These are phyloP conservation scores for Stachybotrys chlorohalonatus DNA, from an alignment of 2,329 filamentous ascomycete species.

Conservation along the genomic window DNA sequence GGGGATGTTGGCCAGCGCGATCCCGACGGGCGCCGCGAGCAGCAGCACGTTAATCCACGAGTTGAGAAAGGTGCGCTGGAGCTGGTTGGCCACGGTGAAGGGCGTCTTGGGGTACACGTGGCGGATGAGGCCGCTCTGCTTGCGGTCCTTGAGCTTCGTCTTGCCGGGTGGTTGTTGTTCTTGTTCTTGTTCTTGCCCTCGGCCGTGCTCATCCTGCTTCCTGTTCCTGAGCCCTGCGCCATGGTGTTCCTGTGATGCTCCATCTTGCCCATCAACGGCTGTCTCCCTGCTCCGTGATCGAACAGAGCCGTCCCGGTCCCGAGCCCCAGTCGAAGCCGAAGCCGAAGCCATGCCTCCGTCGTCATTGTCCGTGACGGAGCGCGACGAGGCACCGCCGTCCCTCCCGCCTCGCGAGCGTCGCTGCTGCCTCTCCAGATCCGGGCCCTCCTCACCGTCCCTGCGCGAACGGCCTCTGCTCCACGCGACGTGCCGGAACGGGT, in stretches of 20 bases:
- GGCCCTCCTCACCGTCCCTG: slow-evolving; percentile 19
- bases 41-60: slow-evolving; percentile 85
- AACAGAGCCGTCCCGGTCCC: background rate
- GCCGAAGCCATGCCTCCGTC: background rate
- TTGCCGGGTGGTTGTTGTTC: slow-evolving; percentile 19
- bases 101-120: slow-evolving; percentile 40
- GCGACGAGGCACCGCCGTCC: background rate
- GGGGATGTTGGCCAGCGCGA: slow-evolving; percentile 58
- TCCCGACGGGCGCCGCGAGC: slow-evolving; percentile 69
- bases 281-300: background rate
- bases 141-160: background rate
- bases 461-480: slow-evolving; percentile 21
- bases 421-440: slow-evolving; percentile 20
- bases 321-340: too few relatives aligned
- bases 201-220: slow-evolving; percentile 13
- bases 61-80: slow-evolving; percentile 66
- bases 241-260: background rate
- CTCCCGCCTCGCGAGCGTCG: slow-evolving; percentile 10
- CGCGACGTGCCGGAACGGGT: slow-evolving; percentile 33
- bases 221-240: slow-evolving; percentile 20
- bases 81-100: slow-evolving; percentile 55
- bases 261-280: background rate
- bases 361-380: background rate
- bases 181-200: slow-evolving; percentile 24
- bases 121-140: slow-evolving; percentile 26